Percentiles rank a stretch among this genome's conserved stretches.
Evolutionary conservation across 2,329 filamentous ascomycete species (phyloP).

Genomic region (Beauveria bassiana): DNA sequence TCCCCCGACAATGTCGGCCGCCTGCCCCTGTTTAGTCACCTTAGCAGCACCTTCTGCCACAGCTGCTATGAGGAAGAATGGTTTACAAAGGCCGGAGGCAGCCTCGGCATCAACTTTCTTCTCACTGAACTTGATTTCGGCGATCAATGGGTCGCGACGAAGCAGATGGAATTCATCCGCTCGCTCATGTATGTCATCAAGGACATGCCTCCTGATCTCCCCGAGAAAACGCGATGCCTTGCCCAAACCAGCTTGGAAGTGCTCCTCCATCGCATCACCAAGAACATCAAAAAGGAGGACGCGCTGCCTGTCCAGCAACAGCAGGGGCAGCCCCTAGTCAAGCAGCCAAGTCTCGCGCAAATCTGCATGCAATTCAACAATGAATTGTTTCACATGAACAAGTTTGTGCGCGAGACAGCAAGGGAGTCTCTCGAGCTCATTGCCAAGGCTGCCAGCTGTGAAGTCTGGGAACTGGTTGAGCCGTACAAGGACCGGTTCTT

Average conservation of each 20-base stretch:
- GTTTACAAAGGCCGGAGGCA: conserved; percentile 95
- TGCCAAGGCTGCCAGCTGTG: conserved; percentile 65
- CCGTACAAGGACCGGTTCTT: conserved; percentile 86
- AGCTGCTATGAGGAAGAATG: conserved; percentile 97
- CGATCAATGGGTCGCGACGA: conserved; percentile 71
- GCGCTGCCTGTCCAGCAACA: conserved; percentile 29
- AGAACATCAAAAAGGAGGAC: conserved; percentile 73
- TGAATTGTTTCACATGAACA: conserved; percentile 93
- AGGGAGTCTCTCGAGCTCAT: conserved; percentile 75
- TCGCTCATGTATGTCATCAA: conserved; percentile 97
- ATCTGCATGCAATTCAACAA: conserved; percentile 80
- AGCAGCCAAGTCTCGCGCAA: conserved; percentile 56
- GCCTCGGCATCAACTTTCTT: conserved; percentile 80
- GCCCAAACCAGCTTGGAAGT: conserved; percentile 78
- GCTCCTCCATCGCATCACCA: conserved; percentile 70
- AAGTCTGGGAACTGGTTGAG: conserved; percentile 80
- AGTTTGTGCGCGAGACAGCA: conserved; percentile 82
- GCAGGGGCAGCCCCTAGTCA: conserved; percentile 36
- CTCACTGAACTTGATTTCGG: conserved; percentile 79
- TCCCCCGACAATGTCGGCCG: conserved; percentile 61
- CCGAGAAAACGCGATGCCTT: conserved; percentile 76
- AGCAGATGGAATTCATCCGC: conserved; percentile 80
- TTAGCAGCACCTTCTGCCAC: conserved; percentile 81
- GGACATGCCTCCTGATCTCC: conserved; percentile 90
- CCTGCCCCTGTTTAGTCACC: conserved; percentile 75